Base-by-base conservation (phyloP, 768 basidiomycete species). In the Strobilomyces confusus region DNA sequence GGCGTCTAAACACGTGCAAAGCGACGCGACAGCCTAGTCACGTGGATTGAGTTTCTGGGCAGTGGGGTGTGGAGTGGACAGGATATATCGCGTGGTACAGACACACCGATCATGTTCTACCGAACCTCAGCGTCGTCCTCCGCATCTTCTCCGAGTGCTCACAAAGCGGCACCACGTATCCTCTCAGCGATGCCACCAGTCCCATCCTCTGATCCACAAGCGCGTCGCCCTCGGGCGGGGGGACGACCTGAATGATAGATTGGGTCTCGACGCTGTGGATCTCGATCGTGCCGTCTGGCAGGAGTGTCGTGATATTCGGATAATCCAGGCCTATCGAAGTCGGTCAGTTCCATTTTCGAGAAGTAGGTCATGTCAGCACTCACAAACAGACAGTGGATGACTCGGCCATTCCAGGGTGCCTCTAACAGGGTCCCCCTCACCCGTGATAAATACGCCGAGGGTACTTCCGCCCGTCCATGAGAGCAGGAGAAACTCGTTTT, bases 321-420 rank as follows among this genome's bases (percentile, higher is more conserved):
- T 85, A 83, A 65, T 97, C 93, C 48, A 93, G 74, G 54, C 83
- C 91, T 91, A 59, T 40, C 22, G 36, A 25, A 15, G 9, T 44
- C 12, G 26, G 42, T 51, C n/a, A 38, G 34, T 52, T 26, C 49
- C 54, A 19, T 29, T 23, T n/a, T 43, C 32, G 14, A 29, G 15
- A 22, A 43, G 48, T 22, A 41, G 9, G 19, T n/a, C 8, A 36
- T 9, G 43, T 41, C 20, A 36, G 4, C 33, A 80, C 88, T 64
- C 63, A 94, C 92, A 84, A 34, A 92, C 73, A 19, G 84, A 79
- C 22, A 82, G 72, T 0, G 93, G 91, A 73, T 95, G 84, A 46
- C 75, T 80, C 3, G 83, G 78, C 91, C 92, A 97, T 64, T 92
- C 81, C 41, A 97, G 72, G 2, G 94, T 95, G 2, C 93, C 93